These are phyloP conservation scores for Lodderomyces metapsilosis DNA, from an alignment of 1,139 yeast genomes.

Conservation along the genomic window DNA sequence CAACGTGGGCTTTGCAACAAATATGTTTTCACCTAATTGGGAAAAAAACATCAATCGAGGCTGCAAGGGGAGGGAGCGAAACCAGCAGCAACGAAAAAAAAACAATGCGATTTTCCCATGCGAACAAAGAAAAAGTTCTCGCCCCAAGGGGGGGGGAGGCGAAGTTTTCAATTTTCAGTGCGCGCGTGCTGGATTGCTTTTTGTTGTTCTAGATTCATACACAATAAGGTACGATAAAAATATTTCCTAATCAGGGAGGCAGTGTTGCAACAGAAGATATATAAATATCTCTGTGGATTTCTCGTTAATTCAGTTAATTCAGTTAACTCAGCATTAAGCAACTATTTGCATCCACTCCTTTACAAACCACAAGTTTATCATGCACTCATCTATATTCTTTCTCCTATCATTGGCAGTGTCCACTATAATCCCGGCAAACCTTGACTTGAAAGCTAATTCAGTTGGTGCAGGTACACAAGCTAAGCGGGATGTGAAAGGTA, in stretches of 20 bases:
- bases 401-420: slow-evolving; percentile 5
- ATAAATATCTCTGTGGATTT: not conserved
- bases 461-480: slow-evolving; percentile 12
- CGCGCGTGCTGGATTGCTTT: not conserved
- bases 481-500: slow-evolving; percentile 5
- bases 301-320: too few relatives aligned
- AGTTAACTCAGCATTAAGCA: not conserved
- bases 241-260: slow-evolving; percentile 2
- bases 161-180: not conserved
- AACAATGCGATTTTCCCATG: slow-evolving; percentile 1
- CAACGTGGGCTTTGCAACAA: not conserved
- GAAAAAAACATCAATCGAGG: not conserved
- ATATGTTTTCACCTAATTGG: not conserved
- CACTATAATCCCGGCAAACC: slow-evolving; percentile 29
- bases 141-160: not conserved
- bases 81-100: not conserved
- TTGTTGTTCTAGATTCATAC: not conserved
- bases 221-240: slow-evolving; percentile 1
- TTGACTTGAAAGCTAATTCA: slow-evolving; percentile 19
- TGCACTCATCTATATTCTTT: not conserved
- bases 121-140: not conserved
- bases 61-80: not conserved
- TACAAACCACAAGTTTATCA: not conserved
- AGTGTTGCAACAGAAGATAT: not conserved
- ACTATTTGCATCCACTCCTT: not conserved